phyloP scores from a whole-genome alignment of 2,329 filamentous ascomycete genomes.

The Clonostachys solani region DNA sequence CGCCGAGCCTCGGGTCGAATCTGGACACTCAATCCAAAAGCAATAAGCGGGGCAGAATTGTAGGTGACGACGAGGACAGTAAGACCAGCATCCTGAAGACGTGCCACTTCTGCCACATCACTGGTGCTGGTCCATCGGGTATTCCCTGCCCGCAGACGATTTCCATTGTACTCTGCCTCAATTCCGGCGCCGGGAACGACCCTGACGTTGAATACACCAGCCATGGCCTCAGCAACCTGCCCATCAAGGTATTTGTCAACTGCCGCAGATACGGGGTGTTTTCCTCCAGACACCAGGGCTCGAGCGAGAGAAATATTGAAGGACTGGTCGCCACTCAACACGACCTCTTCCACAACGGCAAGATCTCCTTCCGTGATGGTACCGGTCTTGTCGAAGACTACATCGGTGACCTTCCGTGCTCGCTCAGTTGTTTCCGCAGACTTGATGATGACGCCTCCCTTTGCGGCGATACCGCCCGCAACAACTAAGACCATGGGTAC shows the following conservation, averaged over 20 bases:
- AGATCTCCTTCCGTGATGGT: constrained; percentile 48
- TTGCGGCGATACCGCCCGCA: constrained; percentile 51
- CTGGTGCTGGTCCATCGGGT: constrained; percentile 32
- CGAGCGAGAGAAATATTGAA: constrained; percentile 16
- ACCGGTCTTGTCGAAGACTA: constrained; percentile 64
- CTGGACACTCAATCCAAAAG: constrained; percentile 41
- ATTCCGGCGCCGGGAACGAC: constrained; percentile 34
- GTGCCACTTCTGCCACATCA: constrained; percentile 9
- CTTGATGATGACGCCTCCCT: constrained; percentile 54
- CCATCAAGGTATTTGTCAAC: constrained; percentile 33
- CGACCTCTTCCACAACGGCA: constrained; percentile 14
- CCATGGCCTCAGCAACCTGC: constrained; percentile 12
- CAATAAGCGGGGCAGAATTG: constrained; percentile 24
- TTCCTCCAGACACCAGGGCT: constrained; percentile 27
- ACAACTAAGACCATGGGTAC: constrained; percentile 65
- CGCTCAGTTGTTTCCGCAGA: constrained; percentile 47
- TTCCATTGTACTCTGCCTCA: constrained; percentile 22
- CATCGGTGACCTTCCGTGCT: constrained; percentile 44
- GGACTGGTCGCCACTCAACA: constrained; percentile 10
- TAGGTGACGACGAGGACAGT: constrained; percentile 19
- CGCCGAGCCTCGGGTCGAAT: constrained; percentile 28
- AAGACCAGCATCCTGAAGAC: constrained; percentile 12
- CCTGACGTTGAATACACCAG: constrained; percentile 16
- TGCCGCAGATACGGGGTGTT: constrained; percentile 45
- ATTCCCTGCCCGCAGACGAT: constrained; percentile 35